phyloP scores from a whole-genome alignment of 2,329 filamentous ascomycete genomes.

The Ophiostoma australiae region DNA sequence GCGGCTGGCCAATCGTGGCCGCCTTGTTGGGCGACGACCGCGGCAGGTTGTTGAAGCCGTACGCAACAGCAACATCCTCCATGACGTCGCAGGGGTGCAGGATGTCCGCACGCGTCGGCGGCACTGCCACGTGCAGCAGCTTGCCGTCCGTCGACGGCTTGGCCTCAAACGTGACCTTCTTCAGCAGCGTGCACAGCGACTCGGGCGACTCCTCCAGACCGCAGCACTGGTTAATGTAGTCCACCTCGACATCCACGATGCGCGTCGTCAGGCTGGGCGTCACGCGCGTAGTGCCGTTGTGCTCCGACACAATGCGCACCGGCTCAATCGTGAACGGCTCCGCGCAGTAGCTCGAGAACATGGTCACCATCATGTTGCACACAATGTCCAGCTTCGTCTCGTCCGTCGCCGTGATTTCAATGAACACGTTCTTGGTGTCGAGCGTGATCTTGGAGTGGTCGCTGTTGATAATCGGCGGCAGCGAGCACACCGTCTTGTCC shows the following conservation, averaged over 20 bases:
- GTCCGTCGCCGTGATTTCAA: slow-evolving; percentile 91
- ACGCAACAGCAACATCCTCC: slow-evolving; percentile 95
- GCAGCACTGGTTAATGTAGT: slow-evolving; percentile 91
- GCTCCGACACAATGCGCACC: slow-evolving; percentile 83
- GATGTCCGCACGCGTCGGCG: slow-evolving; percentile 86
- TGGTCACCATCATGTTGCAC: slow-evolving; percentile 82
- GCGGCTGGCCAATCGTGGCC: slow-evolving; percentile 77
- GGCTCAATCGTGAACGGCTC: slow-evolving; percentile 92
- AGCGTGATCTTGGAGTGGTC: slow-evolving; percentile 94
- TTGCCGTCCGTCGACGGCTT: slow-evolving; percentile 65
- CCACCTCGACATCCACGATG: slow-evolving; percentile 73
- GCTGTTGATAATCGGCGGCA: slow-evolving; percentile 97
- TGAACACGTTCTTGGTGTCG: slow-evolving; percentile 88
- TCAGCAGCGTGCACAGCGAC: slow-evolving; percentile 72
- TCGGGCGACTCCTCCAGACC: slow-evolving; percentile 71
- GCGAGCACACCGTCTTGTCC: slow-evolving; percentile 78
- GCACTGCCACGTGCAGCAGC: slow-evolving; percentile 75
- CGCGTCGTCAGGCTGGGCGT: slow-evolving; percentile 77
- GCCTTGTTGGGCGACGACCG: slow-evolving; percentile 81
- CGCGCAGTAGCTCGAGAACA: slow-evolving; percentile 90
- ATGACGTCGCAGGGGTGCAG: slow-evolving; percentile 97
- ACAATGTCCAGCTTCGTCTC: slow-evolving; percentile 87
- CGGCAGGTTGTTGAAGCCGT: slow-evolving; percentile 95
- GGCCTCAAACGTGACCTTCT: slow-evolving; percentile 84
- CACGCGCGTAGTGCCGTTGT: slow-evolving; percentile 78